Base-by-base conservation (phyloP, 2,329 filamentous ascomycete species). In the Monosporascus sp. region DNA sequence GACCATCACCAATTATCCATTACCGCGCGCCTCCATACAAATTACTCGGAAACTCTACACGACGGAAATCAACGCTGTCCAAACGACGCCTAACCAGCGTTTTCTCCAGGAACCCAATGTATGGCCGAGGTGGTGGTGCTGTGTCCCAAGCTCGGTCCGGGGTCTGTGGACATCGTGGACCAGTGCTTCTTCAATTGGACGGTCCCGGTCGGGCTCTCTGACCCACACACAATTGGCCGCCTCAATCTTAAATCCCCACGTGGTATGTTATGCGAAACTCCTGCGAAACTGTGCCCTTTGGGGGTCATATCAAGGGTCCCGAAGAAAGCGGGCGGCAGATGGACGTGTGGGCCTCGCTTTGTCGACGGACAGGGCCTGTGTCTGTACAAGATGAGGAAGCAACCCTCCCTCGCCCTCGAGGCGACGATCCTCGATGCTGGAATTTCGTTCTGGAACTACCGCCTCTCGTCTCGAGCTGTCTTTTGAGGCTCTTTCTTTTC, bases 401-500 rank as follows among this genome's bases (percentile, higher is more conserved):
- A 25, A 17, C 25, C 25, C 43, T n/a, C 22, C 43, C 43, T 8
- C 20, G 11, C 15, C 22, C 25, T 27, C n/a, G 24, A 18, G 43
- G 9, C 22, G 43, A 46, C 24, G 43, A 46, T 46, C 43, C 24
- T 46, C 43, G 43, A 46, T 31, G 43, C 15, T 25, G 24, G 22
- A 24, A 46, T 46, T 24, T 31, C 15, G 43, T 46, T 31, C 43
- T 46, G 43, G 43, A 31, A 46, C 43, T 31, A 7, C 43, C 43
- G 43, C 22, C 24, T 24, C 24, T 31, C 24, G 17, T 18, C 22
- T 18, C 43, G 1, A 7, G 38, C 37, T 39, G 18, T 39, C 5
- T 39, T 46, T 46, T 46, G 43, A 46, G 43, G 43, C 43, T 46
- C 43, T 46, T 46, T 46, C 24, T 46, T 46, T 25, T 22, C 43